Conservation (phyloP, 257 asterid genomes). For the Cinchona pubescens region DNA sequence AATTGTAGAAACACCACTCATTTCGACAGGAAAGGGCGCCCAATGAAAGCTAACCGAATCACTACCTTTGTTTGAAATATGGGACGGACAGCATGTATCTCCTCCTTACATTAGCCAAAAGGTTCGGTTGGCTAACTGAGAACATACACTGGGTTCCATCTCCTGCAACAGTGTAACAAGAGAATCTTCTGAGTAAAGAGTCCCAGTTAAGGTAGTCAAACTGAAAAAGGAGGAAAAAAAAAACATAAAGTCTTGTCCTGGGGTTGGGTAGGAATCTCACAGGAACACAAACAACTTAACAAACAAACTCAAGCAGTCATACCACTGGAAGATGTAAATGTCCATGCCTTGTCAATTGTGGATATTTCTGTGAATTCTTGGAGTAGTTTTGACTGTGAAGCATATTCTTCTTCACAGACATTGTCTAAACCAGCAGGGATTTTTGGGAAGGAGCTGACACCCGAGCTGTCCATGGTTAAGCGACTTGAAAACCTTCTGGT, state of each 20-base stretch:
- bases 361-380: constrained; percentile 63
- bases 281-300: neutral
- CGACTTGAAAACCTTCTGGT: constrained; percentile 6
- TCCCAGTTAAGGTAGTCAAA: neutral
- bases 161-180: constrained; percentile 31
- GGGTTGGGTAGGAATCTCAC: neutral
- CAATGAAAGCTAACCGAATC: constrained; percentile 59
- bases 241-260: neutral
- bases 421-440: constrained; percentile 38
- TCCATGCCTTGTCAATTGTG: constrained; percentile 89
- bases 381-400: constrained; percentile 55
- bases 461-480: constrained; percentile 40
- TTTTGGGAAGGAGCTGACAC: constrained; percentile 33
- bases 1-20: constrained; percentile 61
- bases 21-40: constrained; percentile 84
- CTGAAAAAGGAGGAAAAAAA: neutral
- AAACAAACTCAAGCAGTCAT: constrained; percentile 18
- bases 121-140: constrained; percentile 67
- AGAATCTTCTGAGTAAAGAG: neutral
- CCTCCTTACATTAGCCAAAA: constrained; percentile 70
- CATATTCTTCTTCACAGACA: constrained; percentile 52
- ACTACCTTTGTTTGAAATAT: constrained; percentile 38
- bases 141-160: constrained; percentile 73
- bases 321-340: constrained; percentile 61
- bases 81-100: constrained; percentile 62